A percentile compares a stretch with the other conserved stretches of the same genome.
Evolutionary conservation across 208 protist genomes (phyloP).

Genomic region (Leishmania aethiopica): DNA sequence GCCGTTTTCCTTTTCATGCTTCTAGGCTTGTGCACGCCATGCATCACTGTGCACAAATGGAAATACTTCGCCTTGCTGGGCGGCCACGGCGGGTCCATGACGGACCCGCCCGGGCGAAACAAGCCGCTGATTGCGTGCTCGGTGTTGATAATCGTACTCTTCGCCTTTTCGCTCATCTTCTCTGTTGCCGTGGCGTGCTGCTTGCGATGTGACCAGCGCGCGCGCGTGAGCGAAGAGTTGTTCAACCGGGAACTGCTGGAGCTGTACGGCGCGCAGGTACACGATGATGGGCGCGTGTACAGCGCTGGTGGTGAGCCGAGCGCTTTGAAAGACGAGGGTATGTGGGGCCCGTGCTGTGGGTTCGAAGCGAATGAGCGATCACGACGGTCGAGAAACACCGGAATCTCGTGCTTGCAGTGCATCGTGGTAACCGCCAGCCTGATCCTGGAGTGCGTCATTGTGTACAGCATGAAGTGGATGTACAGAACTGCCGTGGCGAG

Average conservation of each 20-base stretch:
- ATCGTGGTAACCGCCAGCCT: neutral
- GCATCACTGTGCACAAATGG: neutral
- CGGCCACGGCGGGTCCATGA: neutral
- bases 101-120: neutral
- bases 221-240: constrained; percentile 5
- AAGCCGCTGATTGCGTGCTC: neutral
- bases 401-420: neutral
- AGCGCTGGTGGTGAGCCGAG: constrained; percentile 5
- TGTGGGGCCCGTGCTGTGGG: constrained; percentile 9
- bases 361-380: constrained; percentile 12
- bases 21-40: constrained; percentile 3
- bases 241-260: constrained; percentile 12
- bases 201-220: neutral
- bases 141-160: neutral
- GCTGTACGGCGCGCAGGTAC: constrained; percentile 3
- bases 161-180: neutral
- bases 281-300: constrained; percentile 6
- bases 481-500: neutral
- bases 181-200: neutral
- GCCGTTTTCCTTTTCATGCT: neutral
- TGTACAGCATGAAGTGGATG: constrained; percentile 10
- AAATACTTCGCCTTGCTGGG: neutral
- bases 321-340: neutral
- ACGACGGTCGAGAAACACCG: neutral
- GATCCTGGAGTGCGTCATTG: neutral